Evolutionary conservation across 1,284 basidiomycete genomes (phyloP).

Genomic region (Ceratobasidium sp.): DNA sequence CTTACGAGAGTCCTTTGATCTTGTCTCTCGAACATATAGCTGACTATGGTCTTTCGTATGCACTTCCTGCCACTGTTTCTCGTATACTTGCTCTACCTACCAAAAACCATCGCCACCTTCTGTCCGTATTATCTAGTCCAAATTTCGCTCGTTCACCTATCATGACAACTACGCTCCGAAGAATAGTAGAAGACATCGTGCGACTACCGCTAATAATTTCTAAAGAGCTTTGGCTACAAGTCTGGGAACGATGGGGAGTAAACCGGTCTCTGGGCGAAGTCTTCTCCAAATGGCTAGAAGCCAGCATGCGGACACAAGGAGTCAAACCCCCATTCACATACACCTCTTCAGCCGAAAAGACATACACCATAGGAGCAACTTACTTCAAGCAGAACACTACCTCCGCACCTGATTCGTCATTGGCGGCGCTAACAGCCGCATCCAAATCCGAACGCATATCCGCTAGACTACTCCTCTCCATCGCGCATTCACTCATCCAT

Average conservation of each 20-base stretch:
- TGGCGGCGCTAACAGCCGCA: constrained; percentile 20
- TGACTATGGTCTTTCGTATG: constrained; percentile 4
- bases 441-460: constrained; percentile 14
- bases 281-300: constrained; percentile 14
- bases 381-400: not conserved
- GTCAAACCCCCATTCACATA: not conserved
- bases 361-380: not conserved
- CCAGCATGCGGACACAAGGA: constrained; percentile 15
- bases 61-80: constrained; percentile 9
- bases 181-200: constrained; percentile 13
- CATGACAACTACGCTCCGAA: not conserved
- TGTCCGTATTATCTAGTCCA: constrained; percentile 2
- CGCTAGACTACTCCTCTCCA: constrained; percentile 10
- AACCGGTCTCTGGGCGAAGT: not conserved
- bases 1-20: constrained; percentile 21
- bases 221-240: not conserved
- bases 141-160: constrained; percentile 8
- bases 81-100: constrained; percentile 33
- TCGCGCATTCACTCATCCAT: constrained; percentile 15
- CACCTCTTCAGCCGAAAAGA: not conserved
- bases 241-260: constrained; percentile 31
- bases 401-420: not conserved
- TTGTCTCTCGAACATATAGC: not conserved
- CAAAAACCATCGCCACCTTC: constrained; percentile 7
- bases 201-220: not conserved